These are phyloP conservation scores for Neoboletus magnificus DNA, from an alignment of 768 basidiomycete species.

Conservation along the genomic window DNA sequence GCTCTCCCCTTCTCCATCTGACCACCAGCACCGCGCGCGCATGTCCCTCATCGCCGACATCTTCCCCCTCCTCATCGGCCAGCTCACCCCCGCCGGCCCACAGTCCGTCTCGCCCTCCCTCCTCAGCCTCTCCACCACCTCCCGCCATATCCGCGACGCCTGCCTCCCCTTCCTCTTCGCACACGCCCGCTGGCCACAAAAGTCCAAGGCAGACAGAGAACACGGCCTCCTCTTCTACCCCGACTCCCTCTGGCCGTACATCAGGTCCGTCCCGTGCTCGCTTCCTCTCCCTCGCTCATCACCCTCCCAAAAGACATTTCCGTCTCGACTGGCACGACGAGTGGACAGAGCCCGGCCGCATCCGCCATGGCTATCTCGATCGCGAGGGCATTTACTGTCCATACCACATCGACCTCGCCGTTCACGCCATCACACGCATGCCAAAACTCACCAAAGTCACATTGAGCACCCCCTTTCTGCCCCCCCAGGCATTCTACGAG, in stretches of 20 bases:
- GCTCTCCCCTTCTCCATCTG: constrained; percentile 3
- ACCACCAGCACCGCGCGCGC: neutral
- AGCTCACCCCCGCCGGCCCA: constrained; percentile 11
- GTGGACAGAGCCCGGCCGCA: constrained; percentile 35
- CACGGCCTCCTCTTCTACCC: constrained; percentile 30
- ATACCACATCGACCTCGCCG: constrained; percentile 23
- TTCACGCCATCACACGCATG: constrained; percentile 28
- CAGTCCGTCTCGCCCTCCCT: constrained; percentile 14
- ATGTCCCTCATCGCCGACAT: constrained; percentile 36
- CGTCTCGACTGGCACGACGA: constrained; percentile 36
- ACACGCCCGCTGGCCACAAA: constrained; percentile 34
- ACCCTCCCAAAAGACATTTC: constrained; percentile 22
- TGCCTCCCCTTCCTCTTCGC: constrained; percentile 33
- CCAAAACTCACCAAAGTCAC: constrained; percentile 30
- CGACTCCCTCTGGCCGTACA: constrained; percentile 27
- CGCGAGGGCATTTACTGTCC: constrained; percentile 33
- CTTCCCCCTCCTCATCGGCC: constrained; percentile 32
- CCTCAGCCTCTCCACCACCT: constrained; percentile 23
- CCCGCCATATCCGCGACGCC: constrained; percentile 27
- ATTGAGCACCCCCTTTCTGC: constrained; percentile 31
- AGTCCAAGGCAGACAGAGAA: constrained; percentile 23
- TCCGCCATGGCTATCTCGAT: constrained; percentile 32
- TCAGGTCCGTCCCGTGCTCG: constrained; percentile 19
- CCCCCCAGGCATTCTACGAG: constrained; percentile 29
- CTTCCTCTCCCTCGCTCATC: neutral